Base-by-base conservation (phyloP, 331 rosid species). In the Pyracantha coccinea region DNA sequence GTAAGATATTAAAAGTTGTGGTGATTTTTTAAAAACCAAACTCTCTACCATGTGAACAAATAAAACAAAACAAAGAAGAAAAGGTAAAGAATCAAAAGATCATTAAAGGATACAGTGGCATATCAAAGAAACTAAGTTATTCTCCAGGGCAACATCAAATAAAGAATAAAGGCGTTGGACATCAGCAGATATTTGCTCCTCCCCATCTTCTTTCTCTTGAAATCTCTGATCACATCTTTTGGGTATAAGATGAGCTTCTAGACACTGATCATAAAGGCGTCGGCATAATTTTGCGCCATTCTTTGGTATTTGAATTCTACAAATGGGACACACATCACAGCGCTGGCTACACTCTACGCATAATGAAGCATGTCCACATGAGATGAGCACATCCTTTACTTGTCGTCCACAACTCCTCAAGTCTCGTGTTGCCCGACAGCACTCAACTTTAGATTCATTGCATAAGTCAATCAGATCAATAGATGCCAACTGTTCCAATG, bases 401-500 rank as follows among this genome's bases (percentile, higher is more conserved):
- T 73, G 77, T 57, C 97, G 96, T 27, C 97, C 98, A 80, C 99
- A 96, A 77, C 98, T 96, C 81, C 99, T 89, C 88, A 96, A 86
- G 85, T 96, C 99, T 80, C 99, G 86, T 23, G 98, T 92, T 47
- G 99, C 99, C 38, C 99, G 92, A 81, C 99, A 96, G 53, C 77
- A 85, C 84, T 96, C 99, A 63, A 96, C 88, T 87, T 89, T 96
- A 57, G 99, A 96, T 83, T 96, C 97, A 77, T 92, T 91, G 75
- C 99, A 92, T 83, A 96, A 81, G 60, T 92, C 96, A 81, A 83
- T 84, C 60, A 90, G 89, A 83, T 96, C 94, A 80, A 90, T 85
- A 12, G 96, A 82, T 69, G 99, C 99, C 85, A 96, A 82, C 81
- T 82, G 93, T 79, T 83, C 93, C 87, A 96, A 79, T 69, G 99